These are phyloP conservation scores for Cucumis cinereus DNA, from an alignment of 306 rosid species.

Conservation along the genomic window DNA sequence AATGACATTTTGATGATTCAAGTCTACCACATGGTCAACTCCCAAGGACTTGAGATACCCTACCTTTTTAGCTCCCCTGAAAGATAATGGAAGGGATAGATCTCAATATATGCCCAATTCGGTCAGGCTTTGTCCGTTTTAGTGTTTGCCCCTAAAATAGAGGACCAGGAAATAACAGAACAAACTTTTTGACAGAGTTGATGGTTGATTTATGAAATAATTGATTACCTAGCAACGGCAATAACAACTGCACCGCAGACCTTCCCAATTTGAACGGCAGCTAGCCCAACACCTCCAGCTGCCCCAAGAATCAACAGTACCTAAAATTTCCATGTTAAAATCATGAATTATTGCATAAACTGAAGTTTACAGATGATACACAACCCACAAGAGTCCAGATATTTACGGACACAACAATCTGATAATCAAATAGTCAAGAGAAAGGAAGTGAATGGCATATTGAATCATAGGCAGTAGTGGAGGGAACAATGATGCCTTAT, in stretches of 20 bases:
- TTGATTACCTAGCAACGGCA: conserved; percentile 80
- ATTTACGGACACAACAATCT: neutral
- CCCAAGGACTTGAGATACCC: conserved; percentile 61
- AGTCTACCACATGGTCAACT: conserved; percentile 88
- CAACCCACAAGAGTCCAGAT: neutral
- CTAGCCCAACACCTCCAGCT: conserved; percentile 91
- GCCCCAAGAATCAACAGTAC: conserved; percentile 91
- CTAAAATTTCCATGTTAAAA: conserved; percentile 16
- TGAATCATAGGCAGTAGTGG: neutral
- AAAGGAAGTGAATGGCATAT: neutral
- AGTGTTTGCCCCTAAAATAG: neutral
- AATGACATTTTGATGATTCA: conserved; percentile 37
- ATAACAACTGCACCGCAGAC: conserved; percentile 71
- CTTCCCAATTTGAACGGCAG: conserved; percentile 91
- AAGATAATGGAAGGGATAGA: neutral
- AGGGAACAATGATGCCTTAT: neutral
- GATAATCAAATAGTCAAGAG: neutral
- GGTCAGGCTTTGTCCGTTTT: too few species aligned
- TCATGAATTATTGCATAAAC: neutral
- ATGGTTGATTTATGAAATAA: neutral
- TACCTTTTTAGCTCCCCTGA: conserved; percentile 78
- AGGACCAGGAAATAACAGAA: neutral
- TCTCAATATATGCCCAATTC: neutral
- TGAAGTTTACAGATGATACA: neutral
- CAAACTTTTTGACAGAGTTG: neutral